Percentiles rank a stretch among this genome's conserved stretches.
Conservation (phyloP, 78 protist genomes). For the Protostelium mycophagum region DNA sequence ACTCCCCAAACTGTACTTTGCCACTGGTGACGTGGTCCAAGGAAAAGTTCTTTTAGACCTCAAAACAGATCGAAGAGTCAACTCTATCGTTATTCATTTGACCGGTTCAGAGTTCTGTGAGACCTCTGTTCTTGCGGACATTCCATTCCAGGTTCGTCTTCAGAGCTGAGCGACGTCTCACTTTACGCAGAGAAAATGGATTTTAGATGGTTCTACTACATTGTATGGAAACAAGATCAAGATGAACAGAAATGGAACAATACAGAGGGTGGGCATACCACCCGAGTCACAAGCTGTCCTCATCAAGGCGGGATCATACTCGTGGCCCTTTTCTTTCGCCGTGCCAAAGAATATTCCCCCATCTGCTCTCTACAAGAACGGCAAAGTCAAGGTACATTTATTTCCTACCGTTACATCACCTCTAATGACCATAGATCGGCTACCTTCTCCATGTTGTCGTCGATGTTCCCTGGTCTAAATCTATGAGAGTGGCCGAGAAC, state of each 20-base stretch:
- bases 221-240: neutral
- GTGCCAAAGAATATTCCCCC: neutral
- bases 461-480: neutral
- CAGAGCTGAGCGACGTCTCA: neutral
- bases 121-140: neutral
- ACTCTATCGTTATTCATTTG: neutral
- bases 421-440: neutral
- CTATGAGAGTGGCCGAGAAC: neutral
- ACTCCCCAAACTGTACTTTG: neutral
- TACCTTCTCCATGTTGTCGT: neutral
- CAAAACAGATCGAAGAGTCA: neutral
- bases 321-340: neutral
- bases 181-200: neutral
- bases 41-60: neutral
- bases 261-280: neutral
- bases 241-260: neutral
- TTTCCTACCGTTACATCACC: neutral
- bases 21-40: neutral
- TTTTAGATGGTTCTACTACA: neutral
- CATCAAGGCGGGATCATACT: neutral
- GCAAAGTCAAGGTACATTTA: neutral
- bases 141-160: neutral
- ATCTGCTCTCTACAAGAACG: neutral
- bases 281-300: neutral
- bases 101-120: neutral